phyloP scores from a whole-genome alignment of 2,329 filamentous ascomycete species.

The Penicillium sp. region DNA sequence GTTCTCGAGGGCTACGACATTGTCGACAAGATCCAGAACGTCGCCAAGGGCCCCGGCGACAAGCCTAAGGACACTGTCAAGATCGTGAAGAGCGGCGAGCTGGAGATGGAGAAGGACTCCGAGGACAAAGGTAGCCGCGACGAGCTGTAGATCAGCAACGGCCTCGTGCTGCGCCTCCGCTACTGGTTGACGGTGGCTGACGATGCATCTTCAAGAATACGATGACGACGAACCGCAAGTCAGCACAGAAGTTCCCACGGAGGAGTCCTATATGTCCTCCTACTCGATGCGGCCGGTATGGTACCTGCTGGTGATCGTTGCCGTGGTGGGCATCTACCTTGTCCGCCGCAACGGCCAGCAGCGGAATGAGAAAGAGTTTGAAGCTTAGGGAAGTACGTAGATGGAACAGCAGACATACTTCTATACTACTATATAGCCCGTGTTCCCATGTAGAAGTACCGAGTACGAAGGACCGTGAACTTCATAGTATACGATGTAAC shows the following conservation, averaged over 20 bases:
- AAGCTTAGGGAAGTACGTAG: slow-evolving; percentile 5
- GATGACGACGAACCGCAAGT: slow-evolving; percentile 10
- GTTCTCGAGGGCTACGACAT: slow-evolving; percentile 67
- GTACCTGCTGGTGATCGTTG: slow-evolving; percentile 20
- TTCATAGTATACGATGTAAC: not conserved
- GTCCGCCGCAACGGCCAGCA: slow-evolving; percentile 18
- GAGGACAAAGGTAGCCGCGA: slow-evolving; percentile 62
- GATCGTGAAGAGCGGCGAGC: slow-evolving; percentile 65
- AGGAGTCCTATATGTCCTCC: slow-evolving; percentile 3
- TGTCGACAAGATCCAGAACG: slow-evolving; percentile 64
- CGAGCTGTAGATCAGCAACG: slow-evolving; percentile 56
- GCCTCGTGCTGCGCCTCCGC: slow-evolving; percentile 23
- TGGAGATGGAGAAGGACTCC: slow-evolving; percentile 51
- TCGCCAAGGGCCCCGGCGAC: slow-evolving; percentile 56
- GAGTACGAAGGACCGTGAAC: not conserved
- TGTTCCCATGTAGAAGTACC: not conserved
- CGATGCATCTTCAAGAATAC: slow-evolving; percentile 28
- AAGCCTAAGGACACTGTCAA: slow-evolving; percentile 60
- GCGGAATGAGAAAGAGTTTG: slow-evolving; percentile 16
- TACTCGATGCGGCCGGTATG: slow-evolving; percentile 16
- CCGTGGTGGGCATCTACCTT: slow-evolving; percentile 19
- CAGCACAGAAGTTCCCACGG: slow-evolving; percentile 8
- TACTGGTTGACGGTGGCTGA: slow-evolving; percentile 34
- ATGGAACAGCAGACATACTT: not conserved
- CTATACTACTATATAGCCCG: not conserved